These are phyloP conservation scores for Ploettnerulaceae sp. DNA, from an alignment of 2,329 filamentous ascomycete genomes.

Conservation along the genomic window DNA sequence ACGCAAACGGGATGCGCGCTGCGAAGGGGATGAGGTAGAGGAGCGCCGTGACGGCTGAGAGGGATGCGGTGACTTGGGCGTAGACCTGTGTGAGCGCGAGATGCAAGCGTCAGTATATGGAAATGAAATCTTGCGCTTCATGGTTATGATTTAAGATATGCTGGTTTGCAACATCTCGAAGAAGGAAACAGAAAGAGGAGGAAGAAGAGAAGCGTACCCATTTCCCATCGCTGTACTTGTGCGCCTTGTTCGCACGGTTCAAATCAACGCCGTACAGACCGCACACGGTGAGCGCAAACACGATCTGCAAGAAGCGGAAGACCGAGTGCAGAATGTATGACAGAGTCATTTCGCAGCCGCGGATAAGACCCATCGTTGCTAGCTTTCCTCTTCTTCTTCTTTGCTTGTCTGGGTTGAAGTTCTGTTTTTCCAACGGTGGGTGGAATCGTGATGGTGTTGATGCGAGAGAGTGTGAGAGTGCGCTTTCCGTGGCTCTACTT, in stretches of 20 bases:
- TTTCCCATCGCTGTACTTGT: slow-evolving; percentile 55
- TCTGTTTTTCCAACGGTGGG: no score
- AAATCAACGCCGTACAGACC: slow-evolving; percentile 75
- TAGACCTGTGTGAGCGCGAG: slow-evolving; percentile 49
- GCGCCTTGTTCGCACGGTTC: slow-evolving; percentile 44
- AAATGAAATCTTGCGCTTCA: no score
- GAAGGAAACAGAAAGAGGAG: not conserved
- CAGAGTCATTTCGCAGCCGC: slow-evolving; percentile 20
- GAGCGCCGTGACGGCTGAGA: slow-evolving; percentile 60
- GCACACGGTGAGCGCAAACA: slow-evolving; percentile 69
- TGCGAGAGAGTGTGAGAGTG: no score
- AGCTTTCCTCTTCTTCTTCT: no score
- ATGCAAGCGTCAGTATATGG: not conserved
- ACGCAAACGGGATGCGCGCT: slow-evolving; percentile 48
- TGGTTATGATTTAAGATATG: no score
- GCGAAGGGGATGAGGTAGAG: slow-evolving; percentile 63
- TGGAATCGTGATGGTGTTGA: no score
- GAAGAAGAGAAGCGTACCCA: slow-evolving; percentile 51
- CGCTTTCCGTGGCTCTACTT: no score
- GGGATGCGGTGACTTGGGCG: slow-evolving; percentile 63
- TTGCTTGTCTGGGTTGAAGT: no score
- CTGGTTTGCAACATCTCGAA: no score
- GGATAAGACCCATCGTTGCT: slow-evolving; percentile 21
- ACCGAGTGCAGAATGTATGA: slow-evolving; percentile 50
- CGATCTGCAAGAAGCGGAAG: slow-evolving; percentile 72